Base-by-base conservation (phyloP, 805 yeast species). In the Myxozyma sirexii region DNA sequence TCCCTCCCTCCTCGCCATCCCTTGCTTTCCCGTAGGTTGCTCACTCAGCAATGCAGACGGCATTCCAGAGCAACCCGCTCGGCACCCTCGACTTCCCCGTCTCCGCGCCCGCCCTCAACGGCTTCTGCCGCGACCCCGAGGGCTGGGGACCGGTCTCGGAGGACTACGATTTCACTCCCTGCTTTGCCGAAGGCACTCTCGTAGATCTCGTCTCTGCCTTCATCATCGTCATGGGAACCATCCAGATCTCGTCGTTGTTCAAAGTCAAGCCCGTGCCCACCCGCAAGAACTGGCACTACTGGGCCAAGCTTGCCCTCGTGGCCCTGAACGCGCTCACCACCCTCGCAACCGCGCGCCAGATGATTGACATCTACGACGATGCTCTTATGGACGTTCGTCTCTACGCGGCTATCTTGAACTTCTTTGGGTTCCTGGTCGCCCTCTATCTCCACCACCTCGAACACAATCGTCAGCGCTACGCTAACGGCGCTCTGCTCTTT, bases 391-490 rank as follows among this genome's bases (percentile, higher is more conserved):
- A 71, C 47, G 74, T 64, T 61, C 72, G 69, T 13, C 63, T 67
- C 33, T 57, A 78, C 44, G 77, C 80, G 21, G 71, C 82, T 3
- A 67, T 76, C 21, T 42, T 76, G 15, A 72, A 79, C 49, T 61
- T 78, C 0, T 60, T 75, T 1, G 83, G 85, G 0, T 70, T 83
- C 13, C 50, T 79, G 1, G 80, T 87, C 4, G 87, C 84, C 0
- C 70, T 81, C 17, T 73, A 76, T 2, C 73, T 90, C 37, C 87
- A 90, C 59, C 87, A 84, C 73, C 71, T 87, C 59, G 97, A 93
- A 71, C 86, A 84, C 68, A 82, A 80, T 72, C 84, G 88, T 70
- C 71, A 84, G 10, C 79, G 75, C 44, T 81, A 88, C 23, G 84
- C 97, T 1, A 82, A 80, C 66, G 86, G 93, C 1, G 77, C 83